Conservation (phyloP, 768 basidiomycete species). For the Pleurotus citrinopileatus region DNA sequence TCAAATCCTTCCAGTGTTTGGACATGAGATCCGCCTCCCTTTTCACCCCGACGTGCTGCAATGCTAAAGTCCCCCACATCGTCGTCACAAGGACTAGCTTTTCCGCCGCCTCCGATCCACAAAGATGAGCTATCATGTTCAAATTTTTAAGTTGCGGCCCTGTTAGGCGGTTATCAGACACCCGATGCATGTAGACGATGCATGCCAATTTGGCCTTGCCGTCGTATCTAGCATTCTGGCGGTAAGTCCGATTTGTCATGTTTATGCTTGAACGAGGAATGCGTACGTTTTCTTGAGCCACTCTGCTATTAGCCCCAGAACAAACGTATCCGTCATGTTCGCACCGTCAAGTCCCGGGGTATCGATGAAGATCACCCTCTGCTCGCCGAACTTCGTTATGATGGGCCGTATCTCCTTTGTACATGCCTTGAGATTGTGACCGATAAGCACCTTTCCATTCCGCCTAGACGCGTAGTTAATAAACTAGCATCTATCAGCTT, state of each 20-base stretch:
- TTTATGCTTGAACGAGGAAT: neutral
- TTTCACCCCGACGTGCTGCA: neutral
- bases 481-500: constrained; percentile 15
- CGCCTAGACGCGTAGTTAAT: constrained; percentile 19
- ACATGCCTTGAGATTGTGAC: constrained; percentile 28
- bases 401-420: constrained; percentile 28
- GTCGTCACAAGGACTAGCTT: constrained; percentile 48
- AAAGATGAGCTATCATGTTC: constrained; percentile 44
- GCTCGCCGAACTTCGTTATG: constrained; percentile 17
- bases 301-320: constrained; percentile 35
- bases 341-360: constrained; percentile 37
- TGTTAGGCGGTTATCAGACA: constrained; percentile 35
- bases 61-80: constrained; percentile 39
- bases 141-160: constrained; percentile 43
- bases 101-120: constrained; percentile 39
- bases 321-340: constrained; percentile 27
- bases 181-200: constrained; percentile 26
- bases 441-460: constrained; percentile 13
- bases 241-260: neutral
- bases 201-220: constrained; percentile 23
- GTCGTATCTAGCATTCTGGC: constrained; percentile 22
- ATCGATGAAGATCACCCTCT: constrained; percentile 35
- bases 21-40: constrained; percentile 6
- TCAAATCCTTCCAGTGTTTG: constrained; percentile 7
- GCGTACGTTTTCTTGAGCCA: constrained; percentile 23